Base-by-base conservation (phyloP, 2,329 filamentous ascomycete genomes). In the Pestalotiopsis sp. region DNA sequence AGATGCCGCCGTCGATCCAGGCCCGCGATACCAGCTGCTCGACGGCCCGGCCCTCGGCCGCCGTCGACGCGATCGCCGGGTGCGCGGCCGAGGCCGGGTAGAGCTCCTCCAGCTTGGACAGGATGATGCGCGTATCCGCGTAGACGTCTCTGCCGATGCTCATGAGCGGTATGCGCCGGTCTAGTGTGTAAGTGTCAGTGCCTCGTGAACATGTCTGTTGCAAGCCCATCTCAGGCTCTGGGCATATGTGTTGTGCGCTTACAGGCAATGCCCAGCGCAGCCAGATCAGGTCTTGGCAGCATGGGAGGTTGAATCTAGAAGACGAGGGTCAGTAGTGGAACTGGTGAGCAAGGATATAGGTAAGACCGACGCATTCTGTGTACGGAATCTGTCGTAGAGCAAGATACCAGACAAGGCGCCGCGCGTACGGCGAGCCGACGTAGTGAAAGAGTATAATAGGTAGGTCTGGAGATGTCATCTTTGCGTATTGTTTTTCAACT, bases 141-240 rank as follows among this genome's bases (percentile, higher is more conserved):
- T 93, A 93, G 58, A 94, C 81, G 75, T 92, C 88, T 5, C 87
- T 83, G 17, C 90, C 91, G 72, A 93, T 89, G 25, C 88, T 81
- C 65, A 93, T 79, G 65, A 93, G 75, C 1, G 92, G 92, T 68
- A 93, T 93, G 68, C 92, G 90, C 4, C 91, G 87, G 79, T 94
- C 45, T 52, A n/a, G 7, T 23, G 41, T 49, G 17, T 49, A n/a
- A 14, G 14, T 52, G 45, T 52, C 45, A 52, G 45, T n/a, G 45
- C 20, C 17, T 52, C 45, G 2, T 4, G 9, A n/a, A 52, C 4
- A 52, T 7, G 17, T n/a, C 45, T 52, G 45, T 52, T 52, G 7
- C 17, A 52, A 52, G 45, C n/a, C 45, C 4, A 11, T 52, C 45
- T 52, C 11, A 20, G 1, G 23, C 45, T 45, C 39, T 17, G 17